Base-by-base conservation (phyloP, 495 filamentous ascomycete genomes). In the Podospora tetraspora region DNA sequence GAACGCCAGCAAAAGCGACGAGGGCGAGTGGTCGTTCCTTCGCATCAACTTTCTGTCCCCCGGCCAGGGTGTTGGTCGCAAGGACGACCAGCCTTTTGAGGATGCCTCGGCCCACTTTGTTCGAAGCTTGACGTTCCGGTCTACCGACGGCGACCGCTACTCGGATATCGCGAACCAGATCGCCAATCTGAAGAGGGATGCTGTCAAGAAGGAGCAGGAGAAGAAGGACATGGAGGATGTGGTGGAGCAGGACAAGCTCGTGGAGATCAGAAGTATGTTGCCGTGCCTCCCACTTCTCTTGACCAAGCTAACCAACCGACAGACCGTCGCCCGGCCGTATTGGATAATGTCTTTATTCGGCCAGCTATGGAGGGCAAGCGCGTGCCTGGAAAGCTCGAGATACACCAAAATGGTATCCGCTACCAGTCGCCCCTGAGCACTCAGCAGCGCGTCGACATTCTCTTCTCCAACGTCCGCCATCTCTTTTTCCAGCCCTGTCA, bases 151-250 rank as follows among this genome's bases (percentile, higher is more conserved):
- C 61, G 87, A 91, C 60, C 88, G 96, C 57, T 91, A 98, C 75
- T 89, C 92, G 22, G 90, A 92, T 66, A 93, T 99, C 66, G 90
- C 92, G 7, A 89, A 90, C 24, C 89, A 94, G 72, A 97, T 99
- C 67, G 92, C 91, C 3, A 92, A 97, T 67, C 89, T 99, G 75
- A 94, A 96, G 79, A 97, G 95, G 78, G 90, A 91, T 71, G 88
- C 92, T 3, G 85, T 92, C 43, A 92, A 96, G 73, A 89, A 90
- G 69, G 96, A 98, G 76, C 93, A 97, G 74, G 95, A 99, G 78
- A 97, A 97, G 84, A 99, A 99, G 78, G 94, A 99, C 71, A 88
- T 99, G 90, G 96, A 98, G 75, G 96, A 98, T 83, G 96, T 99
- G n/a, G 93, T 99, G 4, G 96, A 98, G 78, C 96, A 98, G 77